Evolutionary conservation across 192 early-diverging fungal genomes (phyloP), one percentile per base, ranked within the genome.

Genomic region (Coemansia umbellata): DNA sequence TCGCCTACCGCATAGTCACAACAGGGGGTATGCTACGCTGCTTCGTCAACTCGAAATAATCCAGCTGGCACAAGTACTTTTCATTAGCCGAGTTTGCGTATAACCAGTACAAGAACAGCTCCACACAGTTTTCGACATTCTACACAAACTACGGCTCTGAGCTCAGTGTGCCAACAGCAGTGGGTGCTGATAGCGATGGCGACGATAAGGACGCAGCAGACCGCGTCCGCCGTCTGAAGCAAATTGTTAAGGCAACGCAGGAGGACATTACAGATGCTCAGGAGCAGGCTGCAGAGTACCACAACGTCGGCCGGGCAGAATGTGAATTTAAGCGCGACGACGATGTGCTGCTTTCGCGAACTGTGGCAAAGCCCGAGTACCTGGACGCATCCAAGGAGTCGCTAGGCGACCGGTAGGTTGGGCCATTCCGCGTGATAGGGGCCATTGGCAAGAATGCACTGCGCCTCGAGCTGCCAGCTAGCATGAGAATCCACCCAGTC

Each of bases 31-130:
- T n/a, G n/a, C n/a, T n/a, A n/a, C n/a, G n/a, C n/a, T n/a, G n/a
- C n/a, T n/a, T n/a, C n/a, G n/a, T n/a, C n/a, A n/a, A n/a, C n/a
- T n/a, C n/a, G n/a, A n/a, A n/a, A n/a, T n/a, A n/a, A n/a, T n/a
- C n/a, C n/a, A n/a, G n/a, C n/a, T n/a, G n/a, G n/a, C n/a, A n/a
- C n/a, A n/a, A n/a, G n/a, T n/a, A n/a, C n/a, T n/a, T n/a, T n/a
- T n/a, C 63, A 0, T 7, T 61, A 0, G 75, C 63, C 1, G 78
- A 81, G 28, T 78, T 81, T 31, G 60, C 69, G 0, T 84, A 81
- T 65, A 86, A 84, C 43, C 4, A 39, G 3, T 23, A 33, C 41
- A 48, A 47, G 5, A 60, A 60, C 23, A 7, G 22, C 31, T 23
- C 49, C 0, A 60, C 41, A 8, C 24, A 33, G 8, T 31, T 37